Conservation (phyloP, 306 rosid species). For the Trichosanthes cucumerina region DNA sequence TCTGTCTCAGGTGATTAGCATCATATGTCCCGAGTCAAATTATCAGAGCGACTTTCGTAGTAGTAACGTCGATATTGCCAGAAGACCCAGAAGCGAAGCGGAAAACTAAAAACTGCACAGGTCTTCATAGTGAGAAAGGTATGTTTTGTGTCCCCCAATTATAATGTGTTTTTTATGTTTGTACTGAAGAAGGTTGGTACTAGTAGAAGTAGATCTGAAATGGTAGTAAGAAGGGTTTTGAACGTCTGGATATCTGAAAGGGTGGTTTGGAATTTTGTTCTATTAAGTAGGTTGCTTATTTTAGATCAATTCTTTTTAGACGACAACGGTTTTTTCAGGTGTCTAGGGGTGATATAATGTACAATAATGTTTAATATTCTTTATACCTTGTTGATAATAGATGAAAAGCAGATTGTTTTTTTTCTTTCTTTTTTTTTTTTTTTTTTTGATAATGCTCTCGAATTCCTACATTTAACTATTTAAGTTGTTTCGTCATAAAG, state of each 20-base stretch:
- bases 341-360: slow-evolving; percentile 8
- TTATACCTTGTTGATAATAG: slow-evolving; percentile 11
- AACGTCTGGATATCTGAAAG: background rate
- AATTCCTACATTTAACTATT: background rate
- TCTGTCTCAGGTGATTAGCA: background rate
- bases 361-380: slow-evolving; percentile 10
- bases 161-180: background rate
- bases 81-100: background rate
- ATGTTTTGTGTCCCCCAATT: slow-evolving; percentile 4
- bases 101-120: background rate
- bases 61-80: background rate
- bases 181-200: background rate
- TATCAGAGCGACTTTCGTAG: background rate
- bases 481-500: background rate
- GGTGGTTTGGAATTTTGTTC: slow-evolving; percentile 1
- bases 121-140: background rate
- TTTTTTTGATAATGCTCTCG: background rate
- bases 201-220: background rate
- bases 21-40: background rate
- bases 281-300: background rate
- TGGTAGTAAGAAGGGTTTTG: background rate
- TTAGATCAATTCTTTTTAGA: slow-evolving; percentile 16
- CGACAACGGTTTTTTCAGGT: background rate
- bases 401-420: slow-evolving; percentile 5
- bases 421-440: background rate